Evolutionary conservation across 2,329 filamentous ascomycete species (phyloP).

Genomic region (Venturiaceae sp.): DNA sequence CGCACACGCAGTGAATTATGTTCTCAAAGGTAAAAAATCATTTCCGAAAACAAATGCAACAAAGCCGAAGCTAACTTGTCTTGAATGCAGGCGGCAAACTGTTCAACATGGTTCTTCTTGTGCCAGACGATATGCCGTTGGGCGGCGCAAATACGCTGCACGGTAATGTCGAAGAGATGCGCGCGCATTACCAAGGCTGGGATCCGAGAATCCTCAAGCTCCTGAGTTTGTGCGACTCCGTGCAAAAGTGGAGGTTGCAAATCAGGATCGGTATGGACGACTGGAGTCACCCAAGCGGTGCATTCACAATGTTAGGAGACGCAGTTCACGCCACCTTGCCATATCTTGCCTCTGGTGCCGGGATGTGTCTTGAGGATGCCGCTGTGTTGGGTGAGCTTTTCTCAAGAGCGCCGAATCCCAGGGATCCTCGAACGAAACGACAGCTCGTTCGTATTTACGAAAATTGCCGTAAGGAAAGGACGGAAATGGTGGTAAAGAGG

Average conservation of each 20-base stretch:
- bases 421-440: neutral
- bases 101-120: constrained; percentile 42
- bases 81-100: too few species aligned
- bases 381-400: constrained; percentile 13
- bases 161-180: constrained; percentile 45
- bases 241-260: constrained; percentile 52
- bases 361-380: constrained; percentile 30
- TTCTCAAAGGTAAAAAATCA: constrained; percentile 34
- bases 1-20: constrained; percentile 44
- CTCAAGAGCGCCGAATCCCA: neutral
- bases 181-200: constrained; percentile 45
- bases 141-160: constrained; percentile 28
- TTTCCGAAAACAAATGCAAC: too few species aligned
- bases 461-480: constrained; percentile 46
- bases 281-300: neutral
- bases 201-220: constrained; percentile 46
- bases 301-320: constrained; percentile 37
- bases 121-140: constrained; percentile 40
- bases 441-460: constrained; percentile 37
- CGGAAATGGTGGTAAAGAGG: constrained; percentile 48
- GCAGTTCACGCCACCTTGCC: constrained; percentile 55
- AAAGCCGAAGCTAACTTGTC: too few species aligned
- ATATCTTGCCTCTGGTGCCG: constrained; percentile 49
- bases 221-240: constrained; percentile 45
- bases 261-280: constrained; percentile 43